Evolutionary conservation across 164 flowering plant species (phyloP), one percentile per base, ranked within the genome.

Genomic region (Euptelea pleiosperma): DNA sequence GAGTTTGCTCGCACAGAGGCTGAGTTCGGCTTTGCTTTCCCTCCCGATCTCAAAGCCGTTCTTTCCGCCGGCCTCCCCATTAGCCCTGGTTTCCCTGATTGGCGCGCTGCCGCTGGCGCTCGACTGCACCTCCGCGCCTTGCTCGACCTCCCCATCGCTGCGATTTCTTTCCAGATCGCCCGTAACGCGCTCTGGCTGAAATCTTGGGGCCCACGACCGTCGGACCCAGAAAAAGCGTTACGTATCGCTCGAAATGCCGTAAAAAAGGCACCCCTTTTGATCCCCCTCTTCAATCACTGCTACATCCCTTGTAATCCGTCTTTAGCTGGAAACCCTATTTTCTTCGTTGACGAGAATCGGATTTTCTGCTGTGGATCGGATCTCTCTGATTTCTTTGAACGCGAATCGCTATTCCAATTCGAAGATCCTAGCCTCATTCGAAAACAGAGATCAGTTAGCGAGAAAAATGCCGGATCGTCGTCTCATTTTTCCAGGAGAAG

Each of bases 301-400:
- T 90, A 87, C 75, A 84, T 90, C 52, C 90, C 97, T 11, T 82
- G 87, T 39, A 75, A 70, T 51, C 95, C 92, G 0, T 70, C 71
- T n/a, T 63, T 87, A 6, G 86, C 92, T 1, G 95, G 97, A 1
- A 90, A 90, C 69, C 97, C 97, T 2, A 60, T 82, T 0, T 89
- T 89, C 74, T 89, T 74, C 70, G 72, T 89, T 19, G 93, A 89
- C 58, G 96, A 86, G 71, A 73, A 57, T 45, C 66, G 73, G 52
- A 70, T 89, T 44, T 79, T 82, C 66, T 78, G 84, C 44, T 89
- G 96, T 63, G 91, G 91, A 0, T 72, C 71, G 30, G 89, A 89
- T 66, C 74, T 89, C 14, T 75, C 76, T 7, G 86, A 89, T 55
- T 86, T 89, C 66, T 88, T 84, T 68, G 89, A 89, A 12, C 82